Evolutionary conservation across 345 rosid species (phyloP).

Genomic region (Linum tenue): DNA sequence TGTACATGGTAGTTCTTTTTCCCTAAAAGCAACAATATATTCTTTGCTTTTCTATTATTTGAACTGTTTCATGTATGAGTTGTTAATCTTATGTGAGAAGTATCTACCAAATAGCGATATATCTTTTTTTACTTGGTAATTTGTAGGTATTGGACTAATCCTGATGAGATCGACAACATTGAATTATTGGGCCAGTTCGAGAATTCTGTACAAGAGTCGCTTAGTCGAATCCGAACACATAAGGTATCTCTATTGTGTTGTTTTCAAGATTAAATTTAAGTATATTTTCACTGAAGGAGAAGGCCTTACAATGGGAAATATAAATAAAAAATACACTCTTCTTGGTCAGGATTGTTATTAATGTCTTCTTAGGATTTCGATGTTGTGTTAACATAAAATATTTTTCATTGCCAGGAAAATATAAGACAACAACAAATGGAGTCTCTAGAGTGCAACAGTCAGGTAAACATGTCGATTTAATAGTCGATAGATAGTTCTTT

Average conservation of each 20-base stretch:
- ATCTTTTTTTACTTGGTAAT: slow-evolving; percentile 12
- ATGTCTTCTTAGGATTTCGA: background rate
- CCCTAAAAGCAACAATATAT: too few relatives aligned
- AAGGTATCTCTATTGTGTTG: slow-evolving; percentile 34
- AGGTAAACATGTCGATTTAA: slow-evolving; percentile 24
- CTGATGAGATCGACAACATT: slow-evolving; percentile 43
- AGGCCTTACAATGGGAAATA: too few relatives aligned
- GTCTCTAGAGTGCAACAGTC: slow-evolving; percentile 41
- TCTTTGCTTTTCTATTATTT: background rate
- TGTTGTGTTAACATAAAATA: background rate
- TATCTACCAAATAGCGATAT: background rate
- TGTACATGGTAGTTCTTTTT: slow-evolving; percentile 9
- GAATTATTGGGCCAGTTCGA: slow-evolving; percentile 59
- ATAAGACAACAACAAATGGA: slow-evolving; percentile 43
- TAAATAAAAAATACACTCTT: background rate
- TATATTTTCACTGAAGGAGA: too few relatives aligned
- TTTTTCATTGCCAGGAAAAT: slow-evolving; percentile 29
- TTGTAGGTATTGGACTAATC: slow-evolving; percentile 56
- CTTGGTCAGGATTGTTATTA: background rate
- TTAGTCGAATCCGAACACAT: slow-evolving; percentile 41
- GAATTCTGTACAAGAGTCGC: slow-evolving; percentile 45
- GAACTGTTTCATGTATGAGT: background rate
- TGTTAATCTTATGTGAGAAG: background rate
- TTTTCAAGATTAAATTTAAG: too few relatives aligned
- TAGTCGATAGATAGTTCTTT: slow-evolving; percentile 11